Base-by-base conservation (phyloP, 202 grass and related monocot species). In the Dendrocalamus latiflorus region DNA sequence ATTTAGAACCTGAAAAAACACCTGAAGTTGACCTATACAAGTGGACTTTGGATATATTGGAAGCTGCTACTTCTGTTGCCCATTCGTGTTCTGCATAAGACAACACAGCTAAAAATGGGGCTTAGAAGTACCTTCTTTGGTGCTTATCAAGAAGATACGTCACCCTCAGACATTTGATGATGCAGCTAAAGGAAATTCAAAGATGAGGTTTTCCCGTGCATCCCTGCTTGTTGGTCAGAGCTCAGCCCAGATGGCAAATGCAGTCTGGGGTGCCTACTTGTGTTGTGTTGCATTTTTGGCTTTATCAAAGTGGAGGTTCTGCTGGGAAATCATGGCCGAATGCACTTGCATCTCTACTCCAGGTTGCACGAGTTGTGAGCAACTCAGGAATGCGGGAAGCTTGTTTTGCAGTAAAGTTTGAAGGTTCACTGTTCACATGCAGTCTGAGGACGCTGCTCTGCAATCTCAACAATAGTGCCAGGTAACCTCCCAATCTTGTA, bases 311-410 rank as follows among this genome's bases (percentile, higher is more conserved):
- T 53, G 20, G 41, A 20, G 21, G 50, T 48, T 73, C 38, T 41
- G 5, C 88, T 45, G 21, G 30, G 18, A 78, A 77, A 79, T 79
- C 63, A 51, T 80, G 81, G 39, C 54, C 64, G 63, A 3, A 62
- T 61, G 26, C 48, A 13, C 12, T 81, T 65, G 44, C 24, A 55
- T 70, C 62, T 85, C 57, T 48, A 63, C 58, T 18, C 9, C 18
- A 44, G 20, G n/a, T 62, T 37, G 9, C 75, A 17, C 4, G 9
- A 75, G 20, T 25, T 77, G 37, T 73, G 38, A 72, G 38, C 5
- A 30, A 37, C 22, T 83, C 43, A 65, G 48, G 26, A 38, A 88
- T 59, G 5, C 18, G 8, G 30, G 28, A 22, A 51, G 4, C 68
- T 83, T 66, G 41, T 48, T 72, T 78, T 10, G 21, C 59, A 13